A percentile compares a stretch with the other conserved stretches of the same genome.
Conservation (phyloP, 106 monocot species). For the Gastrodia elata region DNA sequence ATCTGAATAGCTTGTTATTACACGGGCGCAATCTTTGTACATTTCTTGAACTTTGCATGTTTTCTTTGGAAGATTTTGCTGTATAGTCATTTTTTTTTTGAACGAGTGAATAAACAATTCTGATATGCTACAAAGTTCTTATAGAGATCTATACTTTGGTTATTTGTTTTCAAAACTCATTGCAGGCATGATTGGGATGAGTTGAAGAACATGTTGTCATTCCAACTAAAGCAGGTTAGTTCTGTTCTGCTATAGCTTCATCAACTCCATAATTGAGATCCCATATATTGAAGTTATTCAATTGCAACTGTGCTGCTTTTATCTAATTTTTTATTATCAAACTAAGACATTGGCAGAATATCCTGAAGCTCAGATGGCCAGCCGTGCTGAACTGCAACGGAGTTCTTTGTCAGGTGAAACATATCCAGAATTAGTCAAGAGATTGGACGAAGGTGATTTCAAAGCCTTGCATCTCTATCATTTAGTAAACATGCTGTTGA, state of each 20-base stretch:
- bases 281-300: neutral
- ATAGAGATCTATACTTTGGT: neutral
- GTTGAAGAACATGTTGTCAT: conserved; percentile 65
- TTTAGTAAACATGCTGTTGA: neutral
- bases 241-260: conserved; percentile 27
- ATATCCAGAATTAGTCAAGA: conserved; percentile 54
- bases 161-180: conserved; percentile 5
- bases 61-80: neutral
- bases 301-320: neutral
- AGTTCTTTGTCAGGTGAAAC: conserved; percentile 55
- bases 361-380: conserved; percentile 40
- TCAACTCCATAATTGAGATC: neutral
- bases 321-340: conserved; percentile 12
- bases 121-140: neutral
- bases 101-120: neutral
- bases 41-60: neutral
- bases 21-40: neutral
- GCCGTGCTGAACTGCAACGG: conserved; percentile 22
- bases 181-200: conserved; percentile 87
- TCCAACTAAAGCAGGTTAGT: conserved; percentile 90
- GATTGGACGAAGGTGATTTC: conserved; percentile 81
- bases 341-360: conserved; percentile 78
- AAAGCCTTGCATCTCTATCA: neutral
- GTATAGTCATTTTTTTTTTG: neutral
- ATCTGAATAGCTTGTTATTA: neutral